Evolutionary conservation across 495 filamentous ascomycete genomes (phyloP).

Genomic region (Annulohypoxylon maeteangense): DNA sequence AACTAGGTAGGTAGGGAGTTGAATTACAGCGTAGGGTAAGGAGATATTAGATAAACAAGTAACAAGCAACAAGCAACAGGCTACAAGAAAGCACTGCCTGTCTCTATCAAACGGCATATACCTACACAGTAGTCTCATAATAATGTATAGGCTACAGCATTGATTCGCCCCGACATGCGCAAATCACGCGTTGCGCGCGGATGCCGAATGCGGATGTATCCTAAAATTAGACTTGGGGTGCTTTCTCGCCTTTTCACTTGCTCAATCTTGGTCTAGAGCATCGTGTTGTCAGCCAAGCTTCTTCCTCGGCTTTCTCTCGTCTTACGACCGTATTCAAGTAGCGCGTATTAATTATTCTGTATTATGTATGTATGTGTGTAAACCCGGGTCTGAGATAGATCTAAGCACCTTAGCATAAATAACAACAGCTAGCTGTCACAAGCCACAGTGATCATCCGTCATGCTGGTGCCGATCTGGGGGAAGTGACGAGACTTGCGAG

Average conservation of each 20-base stretch:
- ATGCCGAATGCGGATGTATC: slow-evolving; percentile 20
- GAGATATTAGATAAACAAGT: no score
- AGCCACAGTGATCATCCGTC: slow-evolving; percentile 42
- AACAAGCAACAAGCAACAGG: no score
- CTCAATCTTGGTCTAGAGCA: slow-evolving; percentile 21
- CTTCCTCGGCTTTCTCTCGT: slow-evolving; percentile 17
- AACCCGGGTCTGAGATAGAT: neutral
- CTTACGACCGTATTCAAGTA: slow-evolving; percentile 30
- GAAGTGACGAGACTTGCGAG: neutral
- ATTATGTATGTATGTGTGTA: neutral
- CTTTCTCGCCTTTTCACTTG: slow-evolving; percentile 1
- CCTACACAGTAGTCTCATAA: no score
- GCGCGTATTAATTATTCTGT: neutral
- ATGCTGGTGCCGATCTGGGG: slow-evolving; percentile 44
- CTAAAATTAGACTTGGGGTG: slow-evolving; percentile 37
- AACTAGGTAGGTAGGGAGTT: slow-evolving; percentile 28
- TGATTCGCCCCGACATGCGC: neutral
- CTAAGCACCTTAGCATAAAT: slow-evolving; percentile 1
- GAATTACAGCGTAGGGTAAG: slow-evolving; percentile 13
- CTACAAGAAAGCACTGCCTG: neutral
- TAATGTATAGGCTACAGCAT: no score
- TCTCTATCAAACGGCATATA: no score
- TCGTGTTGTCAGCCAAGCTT: slow-evolving; percentile 28
- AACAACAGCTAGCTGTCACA: slow-evolving; percentile 32
- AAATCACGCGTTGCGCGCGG: slow-evolving; percentile 29